A percentile compares a stretch with the other conserved stretches of the same genome.
Evolutionary conservation across 441 rosid species (phyloP).

Genomic region (Syzygium syzygioides): DNA sequence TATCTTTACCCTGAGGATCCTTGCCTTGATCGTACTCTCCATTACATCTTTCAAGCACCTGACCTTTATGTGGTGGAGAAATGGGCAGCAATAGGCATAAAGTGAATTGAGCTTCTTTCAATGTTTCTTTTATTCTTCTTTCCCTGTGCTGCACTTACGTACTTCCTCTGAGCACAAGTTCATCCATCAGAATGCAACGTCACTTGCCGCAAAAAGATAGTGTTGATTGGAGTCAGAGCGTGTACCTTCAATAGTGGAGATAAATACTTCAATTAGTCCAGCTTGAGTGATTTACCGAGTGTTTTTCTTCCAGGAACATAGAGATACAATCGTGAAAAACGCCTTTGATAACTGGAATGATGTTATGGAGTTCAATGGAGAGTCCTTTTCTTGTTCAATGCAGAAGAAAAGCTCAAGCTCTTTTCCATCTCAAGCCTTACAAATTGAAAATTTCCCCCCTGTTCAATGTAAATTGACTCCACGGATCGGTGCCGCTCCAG

Average conservation of each 20-base stretch:
- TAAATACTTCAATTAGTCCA: neutral
- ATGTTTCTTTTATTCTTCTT: neutral
- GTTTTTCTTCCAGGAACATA: neutral
- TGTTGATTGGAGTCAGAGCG: rapidly evolving
- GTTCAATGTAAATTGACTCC: neutral
- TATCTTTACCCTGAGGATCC: neutral
- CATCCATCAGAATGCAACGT: neutral
- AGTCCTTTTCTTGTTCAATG: neutral
- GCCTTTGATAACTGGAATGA: neutral
- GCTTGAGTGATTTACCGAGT: neutral
- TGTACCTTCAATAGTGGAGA: neutral
- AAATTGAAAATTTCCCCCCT: neutral
- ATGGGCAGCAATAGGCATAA: neutral
- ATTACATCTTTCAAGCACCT: neutral
- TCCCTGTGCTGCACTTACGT: neutral
- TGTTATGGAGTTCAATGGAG: neutral
- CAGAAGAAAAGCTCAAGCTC: neutral
- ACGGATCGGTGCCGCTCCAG: neutral
- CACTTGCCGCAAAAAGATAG: neutral
- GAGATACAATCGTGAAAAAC: neutral
- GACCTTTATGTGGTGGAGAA: neutral
- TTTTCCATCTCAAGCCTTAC: neutral
- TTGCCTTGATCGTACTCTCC: neutral
- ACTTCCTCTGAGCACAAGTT: neutral
- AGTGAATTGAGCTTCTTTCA: neutral